A percentile compares a stretch with the other conserved stretches of the same genome.
phyloP scores from a whole-genome alignment of 495 filamentous ascomycete species.

The Penicillium ucsense region DNA sequence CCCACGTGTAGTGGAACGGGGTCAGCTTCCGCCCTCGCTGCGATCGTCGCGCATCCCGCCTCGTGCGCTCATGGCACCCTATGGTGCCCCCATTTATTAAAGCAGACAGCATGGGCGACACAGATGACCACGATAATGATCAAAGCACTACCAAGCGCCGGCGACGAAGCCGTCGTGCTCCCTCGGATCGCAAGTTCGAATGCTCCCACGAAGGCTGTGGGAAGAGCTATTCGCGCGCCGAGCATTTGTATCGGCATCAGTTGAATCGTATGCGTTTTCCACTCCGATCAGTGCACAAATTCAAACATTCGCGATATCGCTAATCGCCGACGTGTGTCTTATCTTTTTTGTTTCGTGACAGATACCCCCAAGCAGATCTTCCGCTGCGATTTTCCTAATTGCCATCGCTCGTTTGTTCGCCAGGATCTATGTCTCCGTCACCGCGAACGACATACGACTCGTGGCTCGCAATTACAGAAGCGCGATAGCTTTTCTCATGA shows the following conservation, averaged over 20 bases:
- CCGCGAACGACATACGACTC: slow-evolving; percentile 89
- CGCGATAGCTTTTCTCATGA: slow-evolving; percentile 53
- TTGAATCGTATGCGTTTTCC: slow-evolving; percentile 63
- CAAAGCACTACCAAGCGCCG: slow-evolving; percentile 20
- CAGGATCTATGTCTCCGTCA: slow-evolving; percentile 92
- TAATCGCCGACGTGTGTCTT: neutral
- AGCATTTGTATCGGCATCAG: slow-evolving; percentile 95
- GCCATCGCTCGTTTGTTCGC: slow-evolving; percentile 82
- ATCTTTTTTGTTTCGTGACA: slow-evolving; percentile 12
- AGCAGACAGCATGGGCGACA: slow-evolving; percentile 15
- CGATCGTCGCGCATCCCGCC: neutral
- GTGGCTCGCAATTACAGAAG: slow-evolving; percentile 86
- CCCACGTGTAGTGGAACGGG: slow-evolving; percentile 1
- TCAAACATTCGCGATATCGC: neutral
- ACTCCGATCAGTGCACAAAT: neutral
- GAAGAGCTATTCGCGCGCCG: slow-evolving; percentile 92
- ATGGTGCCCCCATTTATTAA: slow-evolving; percentile 12
- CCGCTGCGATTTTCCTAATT: slow-evolving; percentile 87
- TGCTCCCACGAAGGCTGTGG: slow-evolving; percentile 84
- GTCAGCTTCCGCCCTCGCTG: neutral
- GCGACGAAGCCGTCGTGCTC: slow-evolving; percentile 54
- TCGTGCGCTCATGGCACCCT: slow-evolving; percentile 13
- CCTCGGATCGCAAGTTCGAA: slow-evolving; percentile 85
- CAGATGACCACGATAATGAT: slow-evolving; percentile 9
- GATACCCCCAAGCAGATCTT: slow-evolving; percentile 90